Conservation (phyloP, 2,329 filamentous ascomycete genomes). For the Pestalotiopsis sp. region DNA sequence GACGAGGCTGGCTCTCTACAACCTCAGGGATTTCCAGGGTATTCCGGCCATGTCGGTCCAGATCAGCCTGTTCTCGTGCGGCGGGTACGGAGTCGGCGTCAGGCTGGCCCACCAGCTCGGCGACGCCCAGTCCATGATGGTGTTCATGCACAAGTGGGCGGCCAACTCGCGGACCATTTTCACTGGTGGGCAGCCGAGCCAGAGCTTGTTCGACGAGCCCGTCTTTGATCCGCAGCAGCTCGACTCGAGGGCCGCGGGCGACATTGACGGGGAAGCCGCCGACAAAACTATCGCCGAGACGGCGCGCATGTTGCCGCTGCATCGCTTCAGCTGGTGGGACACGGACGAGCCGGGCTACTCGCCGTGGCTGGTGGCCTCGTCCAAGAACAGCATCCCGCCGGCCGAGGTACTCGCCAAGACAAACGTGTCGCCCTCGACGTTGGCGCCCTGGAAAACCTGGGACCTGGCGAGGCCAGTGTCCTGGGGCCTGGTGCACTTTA, state of each 20-base stretch:
- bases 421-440: slow-evolving; percentile 30
- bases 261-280: slow-evolving; percentile 21
- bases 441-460: slow-evolving; percentile 45
- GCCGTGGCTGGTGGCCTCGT: slow-evolving; percentile 25
- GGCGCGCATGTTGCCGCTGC: slow-evolving; percentile 42
- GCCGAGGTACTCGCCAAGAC: slow-evolving; percentile 19
- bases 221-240: slow-evolving; percentile 43
- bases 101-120: slow-evolving; percentile 45
- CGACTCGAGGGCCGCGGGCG: slow-evolving; percentile 33
- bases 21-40: slow-evolving; percentile 28
- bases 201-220: slow-evolving; percentile 19
- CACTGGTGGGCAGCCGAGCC: neutral
- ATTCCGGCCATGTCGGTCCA: slow-evolving; percentile 39
- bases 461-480: slow-evolving; percentile 35
- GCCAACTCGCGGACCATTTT: slow-evolving; percentile 26
- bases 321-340: slow-evolving; percentile 52
- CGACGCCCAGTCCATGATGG: slow-evolving; percentile 44
- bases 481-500: slow-evolving; percentile 40
- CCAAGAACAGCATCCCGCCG: slow-evolving; percentile 28
- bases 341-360: slow-evolving; percentile 32
- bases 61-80: slow-evolving; percentile 41
- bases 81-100: slow-evolving; percentile 43
- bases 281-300: slow-evolving; percentile 28
- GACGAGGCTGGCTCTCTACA: slow-evolving; percentile 36
- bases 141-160: slow-evolving; percentile 47